These are phyloP conservation scores for Omphalotus guepiniiformis DNA, from an alignment of 768 basidiomycete species.

Conservation along the genomic window DNA sequence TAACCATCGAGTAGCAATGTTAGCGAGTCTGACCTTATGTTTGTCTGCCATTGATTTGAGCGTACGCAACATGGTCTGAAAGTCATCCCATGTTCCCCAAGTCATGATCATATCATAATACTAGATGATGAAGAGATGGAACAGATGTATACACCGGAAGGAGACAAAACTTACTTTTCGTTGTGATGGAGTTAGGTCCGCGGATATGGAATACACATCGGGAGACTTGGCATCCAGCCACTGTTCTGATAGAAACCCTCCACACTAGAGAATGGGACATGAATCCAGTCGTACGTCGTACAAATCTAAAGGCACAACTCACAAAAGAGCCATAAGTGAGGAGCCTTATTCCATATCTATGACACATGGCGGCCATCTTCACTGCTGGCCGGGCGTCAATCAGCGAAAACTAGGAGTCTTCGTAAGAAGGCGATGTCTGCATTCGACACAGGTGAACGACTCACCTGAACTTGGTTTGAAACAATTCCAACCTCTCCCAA, in stretches of 20 bases:
- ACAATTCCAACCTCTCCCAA: conserved; percentile 51
- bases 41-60: conserved; percentile 46
- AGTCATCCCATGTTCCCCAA: conserved; percentile 55
- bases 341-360: conserved; percentile 48
- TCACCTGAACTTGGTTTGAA: conserved; percentile 59
- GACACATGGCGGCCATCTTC: conserved; percentile 52
- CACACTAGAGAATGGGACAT: conserved; percentile 37
- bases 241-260: conserved; percentile 54
- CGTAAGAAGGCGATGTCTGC: background rate
- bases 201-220: conserved; percentile 38
- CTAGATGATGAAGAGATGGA: conserved; percentile 21
- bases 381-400: conserved; percentile 54
- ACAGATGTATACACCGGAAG: background rate
- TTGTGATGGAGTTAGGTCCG: conserved; percentile 52
- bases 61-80: conserved; percentile 43
- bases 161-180: conserved; percentile 37
- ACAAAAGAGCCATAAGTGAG: conserved; percentile 62
- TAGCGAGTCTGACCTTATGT: conserved; percentile 49
- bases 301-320: conserved; percentile 17
- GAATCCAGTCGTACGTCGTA: background rate
- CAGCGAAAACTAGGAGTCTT: conserved; percentile 45
- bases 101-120: conserved; percentile 54
- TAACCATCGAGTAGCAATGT: conserved; percentile 59
- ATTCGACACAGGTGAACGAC: conserved; percentile 1
- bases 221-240: conserved; percentile 49